phyloP scores from a whole-genome alignment of 1,284 basidiomycete species.

The Neonothopanus nambi region DNA sequence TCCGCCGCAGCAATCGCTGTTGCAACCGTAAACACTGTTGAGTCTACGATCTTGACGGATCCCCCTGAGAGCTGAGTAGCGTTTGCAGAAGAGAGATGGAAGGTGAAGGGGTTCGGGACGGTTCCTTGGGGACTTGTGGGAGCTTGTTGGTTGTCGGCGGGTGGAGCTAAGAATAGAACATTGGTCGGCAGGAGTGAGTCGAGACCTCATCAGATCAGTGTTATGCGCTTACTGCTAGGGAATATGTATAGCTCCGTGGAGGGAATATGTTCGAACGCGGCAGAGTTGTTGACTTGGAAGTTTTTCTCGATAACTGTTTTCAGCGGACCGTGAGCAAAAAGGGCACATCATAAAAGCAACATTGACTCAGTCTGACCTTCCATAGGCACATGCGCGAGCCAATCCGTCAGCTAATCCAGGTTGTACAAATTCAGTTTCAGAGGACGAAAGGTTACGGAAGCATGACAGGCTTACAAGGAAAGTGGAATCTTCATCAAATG shows the following conservation, averaged over 20 bases:
- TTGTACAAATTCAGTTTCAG: conserved; percentile 17
- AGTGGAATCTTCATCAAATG: conserved; percentile 67
- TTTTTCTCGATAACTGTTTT: conserved; percentile 70
- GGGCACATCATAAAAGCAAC: no score
- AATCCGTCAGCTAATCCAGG: conserved; percentile 53
- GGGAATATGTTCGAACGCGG: conserved; percentile 60
- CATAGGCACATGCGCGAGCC: conserved; percentile 61
- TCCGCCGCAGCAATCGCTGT: conserved; percentile 65
- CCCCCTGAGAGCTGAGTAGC: conserved; percentile 57
- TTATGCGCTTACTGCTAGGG: conserved; percentile 31
- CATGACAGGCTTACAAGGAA: conserved; percentile 58
- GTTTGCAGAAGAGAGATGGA: conserved; percentile 51
- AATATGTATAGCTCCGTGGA: conserved; percentile 67
- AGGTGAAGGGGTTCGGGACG: conserved; percentile 53
- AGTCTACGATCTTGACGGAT: conserved; percentile 63
- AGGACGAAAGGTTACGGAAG: no score
- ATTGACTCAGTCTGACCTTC: conserved; percentile 32
- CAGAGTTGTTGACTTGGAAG: conserved; percentile 51
- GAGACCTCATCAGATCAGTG: conserved; percentile 35
- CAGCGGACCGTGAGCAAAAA: no score
- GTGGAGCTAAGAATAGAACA: conserved; percentile 29
- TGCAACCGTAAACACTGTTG: conserved; percentile 46
- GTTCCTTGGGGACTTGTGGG: conserved; percentile 52
- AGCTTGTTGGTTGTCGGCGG: conserved; percentile 37
- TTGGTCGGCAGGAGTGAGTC: conserved; percentile 8